phyloP scores from a whole-genome alignment of 768 basidiomycete species.

The Tephrocybe sp. region DNA sequence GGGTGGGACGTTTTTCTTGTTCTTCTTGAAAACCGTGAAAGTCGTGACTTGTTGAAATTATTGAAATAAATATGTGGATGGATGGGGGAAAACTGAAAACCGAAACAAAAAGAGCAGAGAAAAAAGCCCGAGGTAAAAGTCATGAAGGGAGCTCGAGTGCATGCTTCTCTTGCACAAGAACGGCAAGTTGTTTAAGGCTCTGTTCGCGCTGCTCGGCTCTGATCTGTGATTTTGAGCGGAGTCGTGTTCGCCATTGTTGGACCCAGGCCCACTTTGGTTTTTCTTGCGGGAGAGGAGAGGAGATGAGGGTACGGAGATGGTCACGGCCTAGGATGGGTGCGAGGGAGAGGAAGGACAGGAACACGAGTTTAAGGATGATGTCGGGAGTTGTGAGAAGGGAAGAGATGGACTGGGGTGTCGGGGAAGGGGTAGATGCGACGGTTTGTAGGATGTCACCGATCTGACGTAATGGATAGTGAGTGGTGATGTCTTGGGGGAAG shows the following conservation, averaged over 20 bases:
- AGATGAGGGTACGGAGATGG: constrained; percentile 56
- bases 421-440: constrained; percentile 68
- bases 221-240: constrained; percentile 52
- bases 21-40: constrained; percentile 11
- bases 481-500: constrained; percentile 9
- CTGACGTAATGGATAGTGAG: constrained; percentile 36
- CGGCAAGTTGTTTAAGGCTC: constrained; percentile 44
- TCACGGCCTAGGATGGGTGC: constrained; percentile 83
- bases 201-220: constrained; percentile 43
- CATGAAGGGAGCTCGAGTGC: constrained; percentile 38
- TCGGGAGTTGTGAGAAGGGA: constrained; percentile 81
- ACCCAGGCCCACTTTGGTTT: constrained; percentile 57
- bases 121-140: constrained; percentile 12
- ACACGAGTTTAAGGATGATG: constrained; percentile 79
- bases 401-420: constrained; percentile 75
- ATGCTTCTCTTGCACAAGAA: constrained; percentile 57
- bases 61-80: constrained; percentile 19
- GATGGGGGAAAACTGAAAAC: no score
- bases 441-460: constrained; percentile 88
- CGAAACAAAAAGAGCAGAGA: no score
- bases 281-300: constrained; percentile 22
- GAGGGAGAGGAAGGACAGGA: constrained; percentile 80
- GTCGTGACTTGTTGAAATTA: constrained; percentile 10
- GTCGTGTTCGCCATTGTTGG: constrained; percentile 64
- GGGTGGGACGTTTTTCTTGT: no score